A percentile compares a stretch with the other conserved stretches of the same genome.
phyloP scores from a whole-genome alignment of 352 stramenopile genomes.

The Phytophthora nicotianae region DNA sequence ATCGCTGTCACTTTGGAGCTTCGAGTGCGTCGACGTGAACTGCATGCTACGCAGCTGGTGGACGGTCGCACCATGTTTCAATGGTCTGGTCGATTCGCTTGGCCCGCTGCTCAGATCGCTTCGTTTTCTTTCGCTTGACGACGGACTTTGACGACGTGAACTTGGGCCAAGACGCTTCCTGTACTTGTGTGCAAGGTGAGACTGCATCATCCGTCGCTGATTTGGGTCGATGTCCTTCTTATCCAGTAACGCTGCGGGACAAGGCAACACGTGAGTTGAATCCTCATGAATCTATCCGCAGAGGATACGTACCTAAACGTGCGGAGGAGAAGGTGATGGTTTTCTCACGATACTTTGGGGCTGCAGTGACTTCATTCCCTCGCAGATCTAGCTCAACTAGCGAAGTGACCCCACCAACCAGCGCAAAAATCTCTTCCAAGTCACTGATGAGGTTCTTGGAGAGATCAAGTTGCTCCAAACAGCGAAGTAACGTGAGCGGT shows the following conservation, averaged over 20 bases:
- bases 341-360: slow-evolving; percentile 72
- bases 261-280: slow-evolving; percentile 6
- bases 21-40: slow-evolving; percentile 21
- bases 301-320: slow-evolving; percentile 41
- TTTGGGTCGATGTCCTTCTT: slow-evolving; percentile 77
- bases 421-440: slow-evolving; percentile 70
- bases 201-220: slow-evolving; percentile 82
- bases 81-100: slow-evolving; percentile 40
- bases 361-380: slow-evolving; percentile 56
- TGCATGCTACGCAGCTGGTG: slow-evolving; percentile 56
- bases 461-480: slow-evolving; percentile 65
- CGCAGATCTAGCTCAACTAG: slow-evolving; percentile 68
- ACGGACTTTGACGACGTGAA: slow-evolving; percentile 10
- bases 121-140: slow-evolving; percentile 10
- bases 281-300: not conserved
- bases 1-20: slow-evolving; percentile 22
- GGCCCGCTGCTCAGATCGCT: slow-evolving; percentile 8
- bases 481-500: slow-evolving; percentile 38
- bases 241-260: slow-evolving; percentile 56
- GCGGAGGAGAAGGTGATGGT: slow-evolving; percentile 74
- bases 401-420: slow-evolving; percentile 50
- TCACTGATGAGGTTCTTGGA: slow-evolving; percentile 68
- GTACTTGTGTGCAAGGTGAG: slow-evolving; percentile 78
- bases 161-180: slow-evolving; percentile 34
- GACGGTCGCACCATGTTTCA: slow-evolving; percentile 53